Percentiles rank a stretch among this genome's conserved stretches.
Evolutionary conservation across 495 filamentous ascomycete species (phyloP).

Genomic region (Thozetella sp.): DNA sequence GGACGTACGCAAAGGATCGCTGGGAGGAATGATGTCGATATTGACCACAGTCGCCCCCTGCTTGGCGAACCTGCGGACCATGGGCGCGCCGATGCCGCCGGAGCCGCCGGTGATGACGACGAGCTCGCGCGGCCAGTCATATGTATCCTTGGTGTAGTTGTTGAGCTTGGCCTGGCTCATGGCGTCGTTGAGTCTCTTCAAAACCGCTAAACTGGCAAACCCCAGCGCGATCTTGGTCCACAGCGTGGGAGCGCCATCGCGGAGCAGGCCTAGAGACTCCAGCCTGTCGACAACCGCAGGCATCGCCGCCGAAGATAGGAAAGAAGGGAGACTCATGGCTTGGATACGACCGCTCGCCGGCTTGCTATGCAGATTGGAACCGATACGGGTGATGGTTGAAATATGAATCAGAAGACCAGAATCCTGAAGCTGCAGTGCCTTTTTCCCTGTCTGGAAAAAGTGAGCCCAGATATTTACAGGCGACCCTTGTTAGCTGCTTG

Average conservation of each 20-base stretch:
- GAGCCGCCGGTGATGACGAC: constrained; percentile 61
- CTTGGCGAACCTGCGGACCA: constrained; percentile 46
- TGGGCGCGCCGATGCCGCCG: constrained; percentile 56
- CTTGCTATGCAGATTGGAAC: no score
- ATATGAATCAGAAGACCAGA: no score
- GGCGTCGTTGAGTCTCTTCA: not conserved
- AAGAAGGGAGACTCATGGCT: no score
- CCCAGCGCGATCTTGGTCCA: not conserved
- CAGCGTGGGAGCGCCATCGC: not conserved
- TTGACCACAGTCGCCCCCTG: constrained; percentile 46
- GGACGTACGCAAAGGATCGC: constrained; percentile 7
- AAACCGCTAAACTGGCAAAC: not conserved
- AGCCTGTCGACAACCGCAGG: no score
- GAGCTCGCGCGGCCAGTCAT: constrained; percentile 35
- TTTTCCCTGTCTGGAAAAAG: no score
- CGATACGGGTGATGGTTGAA: no score
- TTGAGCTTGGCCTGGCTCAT: not conserved
- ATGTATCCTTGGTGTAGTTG: not conserved
- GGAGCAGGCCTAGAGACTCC: not conserved
- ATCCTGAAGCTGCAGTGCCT: no score
- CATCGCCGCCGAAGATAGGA: no score
- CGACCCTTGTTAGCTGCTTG: no score
- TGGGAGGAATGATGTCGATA: constrained; percentile 38
- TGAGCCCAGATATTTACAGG: no score
- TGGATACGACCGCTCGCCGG: no score